A percentile compares a stretch with the other conserved stretches of the same genome.
Conservation (phyloP, 345 rosid species). For the Erysimum cheiranthoides region DNA sequence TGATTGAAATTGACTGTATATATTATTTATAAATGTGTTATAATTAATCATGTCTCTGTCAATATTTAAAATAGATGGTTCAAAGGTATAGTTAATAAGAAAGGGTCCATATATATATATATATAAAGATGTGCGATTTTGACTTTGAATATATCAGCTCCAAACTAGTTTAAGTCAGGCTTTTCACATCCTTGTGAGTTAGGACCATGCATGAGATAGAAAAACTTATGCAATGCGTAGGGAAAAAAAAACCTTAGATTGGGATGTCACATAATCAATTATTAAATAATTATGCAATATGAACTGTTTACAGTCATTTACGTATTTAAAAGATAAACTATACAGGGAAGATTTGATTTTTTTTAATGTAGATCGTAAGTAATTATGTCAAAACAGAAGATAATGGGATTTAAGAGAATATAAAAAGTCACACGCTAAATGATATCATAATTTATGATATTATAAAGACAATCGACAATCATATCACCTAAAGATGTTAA, state of each 20-base stretch:
- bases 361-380: not conserved
- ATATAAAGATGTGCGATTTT: slow-evolving; percentile 29
- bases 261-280: slow-evolving; percentile 1
- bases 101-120: slow-evolving; percentile 17
- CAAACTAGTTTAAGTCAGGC: slow-evolving; percentile 17
- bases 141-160: slow-evolving; percentile 27
- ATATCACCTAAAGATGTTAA: not conserved
- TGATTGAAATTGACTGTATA: slow-evolving; percentile 16
- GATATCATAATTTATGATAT: not conserved
- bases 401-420: not conserved
- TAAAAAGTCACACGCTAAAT: not conserved
- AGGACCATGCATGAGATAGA: slow-evolving; percentile 25
- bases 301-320: not conserved
- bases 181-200: slow-evolving; percentile 9
- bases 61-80: slow-evolving; percentile 24
- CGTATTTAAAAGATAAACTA: not conserved
- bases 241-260: not conserved
- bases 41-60: slow-evolving; percentile 18
- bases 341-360: not conserved
- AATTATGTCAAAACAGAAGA: not conserved
- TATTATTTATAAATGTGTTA: slow-evolving; percentile 13
- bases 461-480: not conserved
- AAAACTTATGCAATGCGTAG: slow-evolving; percentile 17
- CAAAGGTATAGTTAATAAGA: slow-evolving; percentile 14
- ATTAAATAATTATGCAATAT: not conserved